Conservation (phyloP, 257 asterid species). For the Solanum peruvianum region DNA sequence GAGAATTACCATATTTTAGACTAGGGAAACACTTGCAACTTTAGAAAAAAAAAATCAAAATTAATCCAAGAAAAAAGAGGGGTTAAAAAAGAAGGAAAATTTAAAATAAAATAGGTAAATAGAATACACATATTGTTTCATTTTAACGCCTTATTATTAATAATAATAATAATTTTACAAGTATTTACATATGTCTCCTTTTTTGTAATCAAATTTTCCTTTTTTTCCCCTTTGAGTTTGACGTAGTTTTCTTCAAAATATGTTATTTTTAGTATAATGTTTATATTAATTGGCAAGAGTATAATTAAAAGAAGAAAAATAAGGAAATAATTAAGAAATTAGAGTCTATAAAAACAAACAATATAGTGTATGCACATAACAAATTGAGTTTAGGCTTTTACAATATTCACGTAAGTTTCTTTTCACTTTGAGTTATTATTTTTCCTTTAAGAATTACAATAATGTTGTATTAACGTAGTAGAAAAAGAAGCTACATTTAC, state of each 20-base stretch:
- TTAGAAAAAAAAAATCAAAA: not conserved
- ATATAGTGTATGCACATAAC: not conserved
- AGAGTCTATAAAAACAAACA: not conserved
- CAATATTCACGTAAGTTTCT: not conserved
- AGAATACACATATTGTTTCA: not conserved
- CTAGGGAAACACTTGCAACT: not conserved
- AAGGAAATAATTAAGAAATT: not conserved
- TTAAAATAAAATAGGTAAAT: not conserved
- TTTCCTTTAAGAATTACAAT: not conserved
- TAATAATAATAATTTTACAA: no score
- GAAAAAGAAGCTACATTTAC: not conserved
- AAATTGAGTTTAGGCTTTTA: not conserved
- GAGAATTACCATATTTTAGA: not conserved
- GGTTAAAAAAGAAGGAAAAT: not conserved
- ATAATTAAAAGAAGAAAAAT: not conserved
- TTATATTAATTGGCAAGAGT: not conserved
- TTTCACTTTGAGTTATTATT: not conserved
- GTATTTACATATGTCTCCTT: not conserved
- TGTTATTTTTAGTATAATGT: not conserved
- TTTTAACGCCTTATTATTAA: not conserved
- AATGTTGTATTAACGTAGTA: not conserved
- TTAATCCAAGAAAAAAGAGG: not conserved
- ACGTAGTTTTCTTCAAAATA: not conserved
- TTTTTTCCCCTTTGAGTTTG: not conserved
- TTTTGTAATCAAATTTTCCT: not conserved